These are phyloP conservation scores for Sporothrix dimorphospora DNA, from an alignment of 2,329 filamentous ascomycete species.

Conservation along the genomic window DNA sequence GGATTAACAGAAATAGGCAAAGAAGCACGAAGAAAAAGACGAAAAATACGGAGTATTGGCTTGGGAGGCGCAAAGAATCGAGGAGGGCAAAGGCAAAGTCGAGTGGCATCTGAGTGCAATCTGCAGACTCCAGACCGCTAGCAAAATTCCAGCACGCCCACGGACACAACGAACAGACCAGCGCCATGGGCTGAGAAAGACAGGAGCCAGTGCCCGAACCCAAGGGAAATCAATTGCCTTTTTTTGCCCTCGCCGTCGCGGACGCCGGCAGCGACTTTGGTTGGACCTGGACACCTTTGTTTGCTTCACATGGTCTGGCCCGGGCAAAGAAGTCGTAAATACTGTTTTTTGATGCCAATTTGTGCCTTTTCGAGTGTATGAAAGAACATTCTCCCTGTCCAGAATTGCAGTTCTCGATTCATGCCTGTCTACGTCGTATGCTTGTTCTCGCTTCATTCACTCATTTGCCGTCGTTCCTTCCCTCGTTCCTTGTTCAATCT, in stretches of 20 bases:
- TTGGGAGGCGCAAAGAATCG: background rate
- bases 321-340: background rate
- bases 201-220: background rate
- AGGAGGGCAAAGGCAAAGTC: background rate
- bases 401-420: too few relatives aligned
- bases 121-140: background rate
- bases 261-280: background rate
- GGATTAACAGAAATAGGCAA: background rate
- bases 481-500: background rate
- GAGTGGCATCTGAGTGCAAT: background rate
- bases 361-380: too few relatives aligned
- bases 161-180: background rate
- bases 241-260: background rate
- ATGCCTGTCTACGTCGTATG: too few relatives aligned
- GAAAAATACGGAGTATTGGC: too few relatives aligned
- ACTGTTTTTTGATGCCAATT: background rate
- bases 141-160: slow-evolving; percentile 15
- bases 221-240: slow-evolving; percentile 5
- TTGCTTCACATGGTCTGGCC: background rate
- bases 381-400: background rate
- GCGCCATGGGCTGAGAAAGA: slow-evolving; percentile 11
- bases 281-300: too few relatives aligned
- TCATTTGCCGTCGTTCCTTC: background rate
- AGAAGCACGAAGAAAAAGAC: background rate
- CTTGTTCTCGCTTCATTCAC: background rate